These are phyloP conservation scores for Scheffersomyces spartinae DNA, from an alignment of 805 yeast species.

Conservation along the genomic window DNA sequence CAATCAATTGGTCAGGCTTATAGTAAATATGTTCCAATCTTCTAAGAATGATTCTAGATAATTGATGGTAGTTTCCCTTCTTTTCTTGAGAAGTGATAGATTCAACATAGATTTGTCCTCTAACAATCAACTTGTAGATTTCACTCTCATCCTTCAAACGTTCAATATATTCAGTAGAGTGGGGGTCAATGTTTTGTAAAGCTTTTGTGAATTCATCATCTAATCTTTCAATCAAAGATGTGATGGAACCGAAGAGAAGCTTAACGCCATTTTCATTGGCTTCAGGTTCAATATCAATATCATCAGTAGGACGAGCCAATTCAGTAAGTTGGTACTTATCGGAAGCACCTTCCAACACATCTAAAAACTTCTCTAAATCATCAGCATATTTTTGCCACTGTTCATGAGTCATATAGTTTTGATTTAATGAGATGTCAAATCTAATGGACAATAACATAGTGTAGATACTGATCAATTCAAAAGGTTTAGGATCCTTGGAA, in stretches of 20 bases:
- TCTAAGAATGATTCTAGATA: slow-evolving; percentile 66
- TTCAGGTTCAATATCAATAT: slow-evolving; percentile 53
- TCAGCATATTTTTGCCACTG: slow-evolving; percentile 66
- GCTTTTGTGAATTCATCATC: slow-evolving; percentile 91
- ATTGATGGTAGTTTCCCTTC: slow-evolving; percentile 43
- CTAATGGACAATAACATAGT: slow-evolving; percentile 79
- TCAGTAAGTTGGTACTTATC: slow-evolving; percentile 61
- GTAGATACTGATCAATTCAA: slow-evolving; percentile 68
- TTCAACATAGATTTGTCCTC: slow-evolving; percentile 83
- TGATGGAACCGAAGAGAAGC: slow-evolving; percentile 72
- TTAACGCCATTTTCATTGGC: slow-evolving; percentile 62
- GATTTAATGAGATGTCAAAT: slow-evolving; percentile 65
- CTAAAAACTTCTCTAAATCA: slow-evolving; percentile 54
- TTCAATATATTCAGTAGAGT: slow-evolving; percentile 84
- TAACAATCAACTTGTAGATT: slow-evolving; percentile 64
- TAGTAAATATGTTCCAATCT: slow-evolving; percentile 89
- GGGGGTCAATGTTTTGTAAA: slow-evolving; percentile 84
- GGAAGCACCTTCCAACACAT: slow-evolving; percentile 53
- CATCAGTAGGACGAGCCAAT: slow-evolving; percentile 58
- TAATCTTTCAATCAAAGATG: slow-evolving; percentile 81
- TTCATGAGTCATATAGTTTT: slow-evolving; percentile 61
- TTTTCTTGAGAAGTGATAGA: slow-evolving; percentile 36
- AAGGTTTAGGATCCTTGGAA: slow-evolving; percentile 29
- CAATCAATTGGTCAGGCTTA: slow-evolving; percentile 72
- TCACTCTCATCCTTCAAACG: slow-evolving; percentile 79